Percentiles rank a stretch among this genome's conserved stretches.
These are phyloP conservation scores for Ophidiomyces ophidiicola DNA, from an alignment of 2,329 filamentous ascomycete genomes.

Conservation along the genomic window DNA sequence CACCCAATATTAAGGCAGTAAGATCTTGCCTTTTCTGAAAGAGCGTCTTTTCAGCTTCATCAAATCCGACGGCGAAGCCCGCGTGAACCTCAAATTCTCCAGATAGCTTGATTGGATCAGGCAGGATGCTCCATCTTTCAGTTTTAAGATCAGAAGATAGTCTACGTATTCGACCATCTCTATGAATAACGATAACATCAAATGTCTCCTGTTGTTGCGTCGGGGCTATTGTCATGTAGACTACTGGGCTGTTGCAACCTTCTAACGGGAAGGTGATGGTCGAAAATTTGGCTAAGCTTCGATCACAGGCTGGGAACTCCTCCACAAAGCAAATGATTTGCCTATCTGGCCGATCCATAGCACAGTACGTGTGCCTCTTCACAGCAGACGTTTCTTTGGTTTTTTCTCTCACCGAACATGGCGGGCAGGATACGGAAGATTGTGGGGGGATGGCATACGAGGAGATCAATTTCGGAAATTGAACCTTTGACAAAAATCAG, in stretches of 20 bases:
- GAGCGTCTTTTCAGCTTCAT: conserved; percentile 31
- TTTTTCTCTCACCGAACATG: conserved; percentile 47
- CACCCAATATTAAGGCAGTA: conserved; percentile 26
- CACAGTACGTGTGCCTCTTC: conserved; percentile 46
- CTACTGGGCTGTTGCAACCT: conserved; percentile 27
- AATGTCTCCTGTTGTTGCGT: conserved; percentile 24
- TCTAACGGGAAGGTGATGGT: conserved; percentile 30
- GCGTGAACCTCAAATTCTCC: conserved; percentile 24
- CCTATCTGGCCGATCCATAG: conserved; percentile 37
- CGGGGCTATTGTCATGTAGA: conserved; percentile 31
- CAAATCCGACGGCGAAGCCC: conserved; percentile 31
- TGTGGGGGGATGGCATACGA: conserved; percentile 52
- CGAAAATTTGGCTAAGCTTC: conserved; percentile 26
- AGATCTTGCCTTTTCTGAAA: conserved; percentile 33
- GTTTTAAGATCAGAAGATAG: conserved; percentile 31
- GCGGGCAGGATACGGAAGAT: conserved; percentile 44
- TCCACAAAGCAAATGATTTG: conserved; percentile 46
- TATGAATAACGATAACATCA: conserved; percentile 33
- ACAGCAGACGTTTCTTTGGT: conserved; percentile 31
- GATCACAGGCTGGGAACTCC: conserved; percentile 27
- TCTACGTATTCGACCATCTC: conserved; percentile 33
- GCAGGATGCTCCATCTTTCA: conserved; percentile 30
- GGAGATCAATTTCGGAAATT: conserved; percentile 47
- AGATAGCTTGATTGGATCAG: conserved; percentile 23
- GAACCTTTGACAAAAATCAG: conserved; percentile 35